These are phyloP conservation scores for Croton laevigatus DNA, from an alignment of 441 rosid species.

Conservation along the genomic window DNA sequence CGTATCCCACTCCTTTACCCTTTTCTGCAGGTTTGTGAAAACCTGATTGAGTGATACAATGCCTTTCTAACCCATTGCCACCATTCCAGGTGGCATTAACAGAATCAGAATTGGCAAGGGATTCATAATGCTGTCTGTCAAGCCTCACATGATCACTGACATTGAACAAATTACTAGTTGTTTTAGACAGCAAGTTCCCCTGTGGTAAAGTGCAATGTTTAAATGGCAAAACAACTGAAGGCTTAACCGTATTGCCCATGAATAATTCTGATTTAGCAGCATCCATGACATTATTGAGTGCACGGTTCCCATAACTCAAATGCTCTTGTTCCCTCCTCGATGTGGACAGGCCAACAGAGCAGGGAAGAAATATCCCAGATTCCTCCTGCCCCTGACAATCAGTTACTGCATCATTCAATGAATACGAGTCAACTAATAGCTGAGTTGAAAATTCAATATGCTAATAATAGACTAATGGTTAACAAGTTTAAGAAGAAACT, in stretches of 20 bases:
- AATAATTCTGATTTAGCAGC: conserved; percentile 21
- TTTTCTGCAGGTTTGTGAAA: conserved; percentile 29
- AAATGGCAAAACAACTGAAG: conserved; percentile 20
- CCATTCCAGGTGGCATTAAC: conserved; percentile 18
- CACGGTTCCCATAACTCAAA: conserved; percentile 23
- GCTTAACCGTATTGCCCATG: conserved; percentile 16
- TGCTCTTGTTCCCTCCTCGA: conserved; percentile 27
- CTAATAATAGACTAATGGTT: conserved; percentile 8
- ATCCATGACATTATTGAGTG: conserved; percentile 13
- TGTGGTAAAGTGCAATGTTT: conserved; percentile 17
- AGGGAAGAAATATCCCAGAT: conserved; percentile 26
- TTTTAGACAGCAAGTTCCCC: conserved; percentile 21
- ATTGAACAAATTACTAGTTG: conserved; percentile 17
- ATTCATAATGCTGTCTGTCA: conserved; percentile 23
- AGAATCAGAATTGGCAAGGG: conserved; percentile 27
- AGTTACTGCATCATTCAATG: conserved; percentile 35
- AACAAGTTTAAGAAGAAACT: conserved; percentile 14
- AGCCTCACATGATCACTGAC: conserved; percentile 19
- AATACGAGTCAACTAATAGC: conserved; percentile 17
- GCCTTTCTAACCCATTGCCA: conserved; percentile 27
- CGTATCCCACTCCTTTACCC: conserved; percentile 28
- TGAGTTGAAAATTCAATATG: conserved; percentile 15
- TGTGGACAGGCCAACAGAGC: conserved; percentile 22
- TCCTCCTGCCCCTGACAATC: conserved; percentile 25
- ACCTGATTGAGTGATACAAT: conserved; percentile 26